Conservation (phyloP, 2,329 filamentous ascomycete species). For the Triangularia verruculosa region DNA sequence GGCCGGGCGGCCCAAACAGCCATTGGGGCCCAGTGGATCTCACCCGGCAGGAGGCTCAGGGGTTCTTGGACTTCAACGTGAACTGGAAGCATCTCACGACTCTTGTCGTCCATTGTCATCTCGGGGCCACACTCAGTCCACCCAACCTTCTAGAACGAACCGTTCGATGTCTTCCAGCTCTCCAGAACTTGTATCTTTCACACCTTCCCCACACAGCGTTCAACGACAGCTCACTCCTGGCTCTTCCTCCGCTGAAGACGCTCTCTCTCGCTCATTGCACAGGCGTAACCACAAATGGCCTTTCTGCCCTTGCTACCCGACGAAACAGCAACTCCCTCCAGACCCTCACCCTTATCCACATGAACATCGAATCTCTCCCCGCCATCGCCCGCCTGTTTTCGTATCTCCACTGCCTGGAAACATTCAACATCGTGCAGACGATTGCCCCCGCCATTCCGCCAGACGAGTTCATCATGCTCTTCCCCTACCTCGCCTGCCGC, state of each 20-base stretch:
- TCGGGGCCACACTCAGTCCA: conserved; percentile 53
- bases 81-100: conserved; percentile 56
- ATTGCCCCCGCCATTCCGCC: conserved; percentile 53
- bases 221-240: conserved; percentile 53
- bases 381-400: conserved; percentile 59
- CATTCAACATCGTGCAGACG: conserved; percentile 54
- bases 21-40: conserved; percentile 37
- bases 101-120: conserved; percentile 57
- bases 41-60: conserved; percentile 36
- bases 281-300: conserved; percentile 54
- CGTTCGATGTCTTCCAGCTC: conserved; percentile 49
- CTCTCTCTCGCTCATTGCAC: conserved; percentile 55
- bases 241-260: conserved; percentile 52
- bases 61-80: conserved; percentile 43
- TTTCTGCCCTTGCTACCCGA: conserved; percentile 55
- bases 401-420: conserved; percentile 47
- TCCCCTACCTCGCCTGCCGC: conserved; percentile 59
- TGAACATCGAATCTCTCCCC: conserved; percentile 54
- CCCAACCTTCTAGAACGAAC: conserved; percentile 51
- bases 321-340: conserved; percentile 44
- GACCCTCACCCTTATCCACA: conserved; percentile 53
- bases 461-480: conserved; percentile 58
- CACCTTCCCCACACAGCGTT: conserved; percentile 55
- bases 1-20: conserved; percentile 25
- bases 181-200: conserved; percentile 59